Conservation (phyloP, 441 rosid genomes). For the Rhodomyrtus psidioides region DNA sequence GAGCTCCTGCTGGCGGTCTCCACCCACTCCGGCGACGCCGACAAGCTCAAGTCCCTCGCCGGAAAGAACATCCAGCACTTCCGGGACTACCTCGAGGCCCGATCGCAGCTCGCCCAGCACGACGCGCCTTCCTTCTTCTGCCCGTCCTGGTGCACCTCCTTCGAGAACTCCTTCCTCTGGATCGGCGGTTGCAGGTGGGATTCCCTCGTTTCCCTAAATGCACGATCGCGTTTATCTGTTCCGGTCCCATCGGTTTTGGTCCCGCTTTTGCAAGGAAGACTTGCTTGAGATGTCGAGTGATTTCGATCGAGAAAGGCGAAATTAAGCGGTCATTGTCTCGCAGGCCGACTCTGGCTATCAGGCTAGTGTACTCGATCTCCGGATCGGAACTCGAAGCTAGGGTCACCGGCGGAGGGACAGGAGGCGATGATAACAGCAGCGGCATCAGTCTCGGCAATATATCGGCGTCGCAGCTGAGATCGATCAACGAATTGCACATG, state of each 20-base stretch:
- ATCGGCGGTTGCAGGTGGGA: conserved; percentile 2
- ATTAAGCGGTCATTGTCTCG: background rate
- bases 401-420: background rate
- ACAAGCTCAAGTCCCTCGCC: background rate
- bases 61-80: conserved; percentile 6
- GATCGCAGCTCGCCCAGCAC: background rate
- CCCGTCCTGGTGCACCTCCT: conserved; percentile 6
- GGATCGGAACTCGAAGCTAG: background rate
- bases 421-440: background rate
- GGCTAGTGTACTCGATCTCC: background rate
- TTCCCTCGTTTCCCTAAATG: background rate
- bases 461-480: background rate
- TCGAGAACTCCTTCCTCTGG: conserved; percentile 16
- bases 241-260: background rate
- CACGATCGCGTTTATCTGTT: background rate
- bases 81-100: background rate
- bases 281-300: background rate
- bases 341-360: background rate
- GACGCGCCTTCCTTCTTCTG: conserved; percentile 1
- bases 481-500: conserved; percentile 1
- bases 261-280: background rate
- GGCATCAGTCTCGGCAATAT: background rate
- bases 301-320: background rate
- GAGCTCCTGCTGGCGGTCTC: conserved; percentile 3
- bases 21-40: background rate